Evolutionary conservation across 2,329 filamentous ascomycete genomes (phyloP).

Genomic region (Penicillium sp.): DNA sequence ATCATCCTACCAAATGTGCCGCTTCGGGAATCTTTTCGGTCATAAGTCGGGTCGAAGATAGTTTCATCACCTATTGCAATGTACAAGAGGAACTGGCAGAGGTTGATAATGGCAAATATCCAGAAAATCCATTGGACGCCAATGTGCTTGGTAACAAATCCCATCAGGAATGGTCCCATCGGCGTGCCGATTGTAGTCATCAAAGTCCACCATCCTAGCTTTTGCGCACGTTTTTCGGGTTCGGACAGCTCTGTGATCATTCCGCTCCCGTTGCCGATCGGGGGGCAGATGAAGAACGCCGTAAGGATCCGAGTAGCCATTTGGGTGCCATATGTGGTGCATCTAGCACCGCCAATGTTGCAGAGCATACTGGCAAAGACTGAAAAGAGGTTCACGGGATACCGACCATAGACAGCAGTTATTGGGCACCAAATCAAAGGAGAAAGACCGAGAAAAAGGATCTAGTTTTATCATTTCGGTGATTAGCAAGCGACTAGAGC

Average conservation of each 20-base stretch:
- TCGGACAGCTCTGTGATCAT: constrained; percentile 58
- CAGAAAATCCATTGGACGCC: constrained; percentile 60
- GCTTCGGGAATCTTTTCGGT: constrained; percentile 21
- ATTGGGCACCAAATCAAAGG: constrained; percentile 59
- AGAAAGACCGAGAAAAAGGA: constrained; percentile 52
- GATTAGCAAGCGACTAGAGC: background rate
- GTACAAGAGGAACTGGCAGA: constrained; percentile 54
- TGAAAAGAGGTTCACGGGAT: constrained; percentile 54
- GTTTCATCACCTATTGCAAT: constrained; percentile 56
- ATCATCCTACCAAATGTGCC: constrained; percentile 38
- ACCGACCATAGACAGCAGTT: constrained; percentile 53
- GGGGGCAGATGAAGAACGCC: constrained; percentile 54
- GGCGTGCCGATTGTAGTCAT: constrained; percentile 52
- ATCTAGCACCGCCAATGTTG: constrained; percentile 55
- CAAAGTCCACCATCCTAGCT: constrained; percentile 56
- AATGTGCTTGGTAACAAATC: constrained; percentile 49
- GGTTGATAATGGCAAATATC: constrained; percentile 58
- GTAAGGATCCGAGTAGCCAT: constrained; percentile 51
- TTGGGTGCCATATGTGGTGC: constrained; percentile 50
- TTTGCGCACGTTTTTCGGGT: constrained; percentile 50
- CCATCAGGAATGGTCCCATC: constrained; percentile 32
- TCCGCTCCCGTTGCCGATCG: constrained; percentile 53
- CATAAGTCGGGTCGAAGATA: constrained; percentile 47
- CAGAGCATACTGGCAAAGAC: constrained; percentile 48
- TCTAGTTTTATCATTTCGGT: constrained; percentile 25